Conservation (phyloP, 2,329 filamentous ascomycete genomes). For the Fusarium udum region DNA sequence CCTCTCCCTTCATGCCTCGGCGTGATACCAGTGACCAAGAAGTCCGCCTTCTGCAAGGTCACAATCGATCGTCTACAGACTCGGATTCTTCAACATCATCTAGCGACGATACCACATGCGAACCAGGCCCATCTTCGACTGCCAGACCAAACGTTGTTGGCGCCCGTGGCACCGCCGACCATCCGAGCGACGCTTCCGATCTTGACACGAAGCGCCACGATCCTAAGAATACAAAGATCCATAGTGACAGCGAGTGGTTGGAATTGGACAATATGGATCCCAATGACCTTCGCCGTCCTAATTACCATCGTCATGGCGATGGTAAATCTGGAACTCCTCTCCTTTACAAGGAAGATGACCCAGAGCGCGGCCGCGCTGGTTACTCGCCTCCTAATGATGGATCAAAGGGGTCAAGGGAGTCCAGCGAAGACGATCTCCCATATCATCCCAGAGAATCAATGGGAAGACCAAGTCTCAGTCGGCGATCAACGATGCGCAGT, state of each 20-base stretch:
- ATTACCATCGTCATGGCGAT: constrained; percentile 57
- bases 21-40: constrained; percentile 35
- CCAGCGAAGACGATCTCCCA: constrained; percentile 41
- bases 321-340: constrained; percentile 57
- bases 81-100: constrained; percentile 29
- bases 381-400: constrained; percentile 23
- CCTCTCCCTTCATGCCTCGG: constrained; percentile 34
- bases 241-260: constrained; percentile 42
- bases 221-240: constrained; percentile 48
- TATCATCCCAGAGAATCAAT: constrained; percentile 42
- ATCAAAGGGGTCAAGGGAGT: constrained; percentile 23
- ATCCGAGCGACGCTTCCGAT: constrained; percentile 42
- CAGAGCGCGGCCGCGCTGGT: constrained; percentile 41
- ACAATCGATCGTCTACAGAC: constrained; percentile 28
- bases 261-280: constrained; percentile 54
- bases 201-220: constrained; percentile 44
- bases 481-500: constrained; percentile 77
- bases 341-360: constrained; percentile 49
- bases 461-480: constrained; percentile 43
- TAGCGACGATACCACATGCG: constrained; percentile 44
- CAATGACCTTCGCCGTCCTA: constrained; percentile 53
- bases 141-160: constrained; percentile 42
- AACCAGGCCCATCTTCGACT: constrained; percentile 27
- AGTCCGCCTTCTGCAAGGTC: constrained; percentile 32
- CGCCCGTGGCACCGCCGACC: constrained; percentile 36